Base-by-base conservation (phyloP, 176 grass and related monocot species). In the Puccinellia tenuiflora region DNA sequence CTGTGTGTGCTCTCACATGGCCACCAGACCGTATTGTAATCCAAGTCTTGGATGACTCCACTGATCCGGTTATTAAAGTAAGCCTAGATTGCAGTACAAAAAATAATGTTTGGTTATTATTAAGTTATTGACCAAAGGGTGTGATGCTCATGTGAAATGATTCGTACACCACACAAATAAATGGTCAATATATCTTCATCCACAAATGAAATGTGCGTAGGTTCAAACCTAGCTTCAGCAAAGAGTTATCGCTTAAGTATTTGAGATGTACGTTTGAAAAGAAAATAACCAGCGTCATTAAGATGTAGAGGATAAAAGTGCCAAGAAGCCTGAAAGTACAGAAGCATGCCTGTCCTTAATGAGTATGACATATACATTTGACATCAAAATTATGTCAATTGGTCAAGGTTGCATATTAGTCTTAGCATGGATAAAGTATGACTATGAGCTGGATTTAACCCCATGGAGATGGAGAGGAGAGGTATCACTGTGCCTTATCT, bases 21-120 rank as follows among this genome's bases (percentile, higher is more conserved):
- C 92, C 92, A 61, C 72, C 89, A 21, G 72, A 87, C 28, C 86
- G 89, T 73, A 94, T 94, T 78, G 83, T 94, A 82, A 85, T 94
- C 68, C 92, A 94, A 82, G 87, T 94, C 45, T 82, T 94, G 81
- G 92, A 94, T 78, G 92, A 94, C 79, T 94, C 89, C 61, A 94
- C 92, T 39, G 92, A 94, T 66, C 89, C 65, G 5, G 26, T 89
- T 62, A 57, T 94, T 89, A 94, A 94, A 73, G 92, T 94, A 89
- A 43, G 77, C 65, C 60, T 83, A 69, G 82, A 82, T 80, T 65
- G 55, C 74, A 80, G 76, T 6, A 17, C 24, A 47, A 74, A 55
- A 63, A 51, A 31, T 22, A 37, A 43, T 46, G n/a, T 11, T 21
- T 77, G 60, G 0, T 51, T 50, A 71, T 51, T 50, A 71, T 24